Conservation (phyloP, 1,284 basidiomycete genomes). For the Trichosporon inkin region DNA sequence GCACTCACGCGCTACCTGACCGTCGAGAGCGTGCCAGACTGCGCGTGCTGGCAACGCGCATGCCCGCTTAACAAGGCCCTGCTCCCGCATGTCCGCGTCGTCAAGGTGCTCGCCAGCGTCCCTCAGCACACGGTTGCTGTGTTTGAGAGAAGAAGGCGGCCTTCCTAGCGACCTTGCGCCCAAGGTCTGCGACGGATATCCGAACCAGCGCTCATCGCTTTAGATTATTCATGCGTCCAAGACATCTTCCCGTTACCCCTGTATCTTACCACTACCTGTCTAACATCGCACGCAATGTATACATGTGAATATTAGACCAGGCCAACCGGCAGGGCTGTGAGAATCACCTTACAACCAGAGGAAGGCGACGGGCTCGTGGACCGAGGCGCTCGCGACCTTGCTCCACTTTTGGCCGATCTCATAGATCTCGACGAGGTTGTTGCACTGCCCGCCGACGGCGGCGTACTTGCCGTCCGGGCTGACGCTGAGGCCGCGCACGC, state of each 20-base stretch:
- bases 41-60: not conserved
- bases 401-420: constrained; percentile 38
- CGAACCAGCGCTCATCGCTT: no score
- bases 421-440: constrained; percentile 43
- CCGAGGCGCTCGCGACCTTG: constrained; percentile 60
- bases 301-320: not conserved
- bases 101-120: not conserved
- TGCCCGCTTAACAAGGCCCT: not conserved
- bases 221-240: not conserved
- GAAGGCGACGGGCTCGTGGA: constrained; percentile 55
- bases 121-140: not conserved
- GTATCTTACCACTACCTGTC: not conserved
- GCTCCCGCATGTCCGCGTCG: not conserved
- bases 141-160: not conserved
- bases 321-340: not conserved
- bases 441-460: constrained; percentile 43
- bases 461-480: constrained; percentile 43
- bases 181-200: not conserved
- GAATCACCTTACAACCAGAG: constrained; percentile 29
- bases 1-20: constrained; percentile 7
- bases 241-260: not conserved
- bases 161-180: not conserved
- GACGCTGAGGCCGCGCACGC: constrained; percentile 42
- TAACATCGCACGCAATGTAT: not conserved
- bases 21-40: not conserved